Percentiles rank a stretch among this genome's conserved stretches.
phyloP scores from a whole-genome alignment of 768 basidiomycete species.

The Rhodosporidiobolus odoratus region DNA sequence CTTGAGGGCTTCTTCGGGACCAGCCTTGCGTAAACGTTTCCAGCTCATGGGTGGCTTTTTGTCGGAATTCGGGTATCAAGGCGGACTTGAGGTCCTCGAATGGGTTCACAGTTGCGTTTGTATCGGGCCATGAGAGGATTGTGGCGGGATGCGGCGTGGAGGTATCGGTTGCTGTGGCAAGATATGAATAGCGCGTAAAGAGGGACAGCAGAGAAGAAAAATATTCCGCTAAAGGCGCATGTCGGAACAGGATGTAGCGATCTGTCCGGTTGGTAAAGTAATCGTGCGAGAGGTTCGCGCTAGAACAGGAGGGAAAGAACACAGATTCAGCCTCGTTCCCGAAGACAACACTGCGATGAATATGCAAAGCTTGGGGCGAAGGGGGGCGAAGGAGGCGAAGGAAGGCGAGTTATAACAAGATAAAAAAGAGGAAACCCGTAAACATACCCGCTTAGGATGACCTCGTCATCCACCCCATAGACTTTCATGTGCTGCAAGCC shows the following conservation, averaged over 20 bases:
- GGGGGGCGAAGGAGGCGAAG: not conserved
- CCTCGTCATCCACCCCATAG: conserved; percentile 85
- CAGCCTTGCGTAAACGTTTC: not conserved
- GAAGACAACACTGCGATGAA: too few relatives aligned
- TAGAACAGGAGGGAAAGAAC: conserved; percentile 49
- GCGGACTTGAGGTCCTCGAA: too few relatives aligned
- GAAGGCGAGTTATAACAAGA: not conserved
- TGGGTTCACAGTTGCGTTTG: too few relatives aligned
- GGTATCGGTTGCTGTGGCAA: conserved; percentile 27
- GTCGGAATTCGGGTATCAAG: too few relatives aligned
- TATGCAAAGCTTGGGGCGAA: not conserved
- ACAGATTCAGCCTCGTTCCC: too few relatives aligned
- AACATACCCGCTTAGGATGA: conserved; percentile 84
- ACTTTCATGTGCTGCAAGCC: conserved; percentile 97
- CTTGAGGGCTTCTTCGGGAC: not conserved
- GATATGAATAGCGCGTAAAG: conserved; percentile 68
- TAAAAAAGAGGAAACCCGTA: not conserved
- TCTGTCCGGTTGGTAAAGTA: conserved; percentile 96
- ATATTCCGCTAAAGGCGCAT: conserved; percentile 68
- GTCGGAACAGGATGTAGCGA: conserved; percentile 74
- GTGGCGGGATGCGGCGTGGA: conserved; percentile 11
- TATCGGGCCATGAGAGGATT: conserved; percentile 30
- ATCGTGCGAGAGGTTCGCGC: conserved; percentile 85
- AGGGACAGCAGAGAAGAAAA: conserved; percentile 70
- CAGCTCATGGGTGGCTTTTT: too few relatives aligned